Conservation (phyloP, 495 filamentous ascomycete species). For the Penicillium odoratum region DNA sequence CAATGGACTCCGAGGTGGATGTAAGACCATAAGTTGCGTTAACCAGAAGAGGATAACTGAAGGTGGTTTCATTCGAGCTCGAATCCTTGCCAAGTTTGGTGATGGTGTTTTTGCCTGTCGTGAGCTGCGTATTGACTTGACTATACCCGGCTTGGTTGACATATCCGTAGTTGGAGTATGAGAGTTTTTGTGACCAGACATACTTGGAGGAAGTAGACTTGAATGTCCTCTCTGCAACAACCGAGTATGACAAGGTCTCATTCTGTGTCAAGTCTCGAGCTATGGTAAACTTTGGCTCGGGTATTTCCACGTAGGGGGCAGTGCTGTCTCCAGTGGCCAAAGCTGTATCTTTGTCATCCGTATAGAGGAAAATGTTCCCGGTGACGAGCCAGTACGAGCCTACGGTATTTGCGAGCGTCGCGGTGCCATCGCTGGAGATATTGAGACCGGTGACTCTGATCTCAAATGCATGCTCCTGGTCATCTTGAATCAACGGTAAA, state of each 20-base stretch:
- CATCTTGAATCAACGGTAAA: slow-evolving; percentile 67
- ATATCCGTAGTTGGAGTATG: slow-evolving; percentile 57
- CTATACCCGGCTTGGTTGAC: slow-evolving; percentile 58
- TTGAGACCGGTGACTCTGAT: slow-evolving; percentile 68
- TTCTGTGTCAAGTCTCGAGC: slow-evolving; percentile 42
- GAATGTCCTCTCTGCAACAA: slow-evolving; percentile 57
- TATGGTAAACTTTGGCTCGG: slow-evolving; percentile 43
- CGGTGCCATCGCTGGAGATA: slow-evolving; percentile 38
- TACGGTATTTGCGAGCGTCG: slow-evolving; percentile 58
- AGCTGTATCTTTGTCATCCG: slow-evolving; percentile 37
- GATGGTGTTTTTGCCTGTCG: slow-evolving; percentile 57
- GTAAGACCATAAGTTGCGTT: slow-evolving; percentile 52
- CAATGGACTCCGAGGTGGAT: slow-evolving; percentile 57
- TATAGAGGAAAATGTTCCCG: slow-evolving; percentile 80
- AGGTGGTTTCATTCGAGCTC: slow-evolving; percentile 39
- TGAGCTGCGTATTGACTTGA: slow-evolving; percentile 62
- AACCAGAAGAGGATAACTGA: slow-evolving; percentile 64
- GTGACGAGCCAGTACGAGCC: slow-evolving; percentile 79
- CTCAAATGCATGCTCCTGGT: slow-evolving; percentile 64
- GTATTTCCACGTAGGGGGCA: slow-evolving; percentile 31
- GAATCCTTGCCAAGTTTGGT: slow-evolving; percentile 27
- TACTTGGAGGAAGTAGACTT: slow-evolving; percentile 48
- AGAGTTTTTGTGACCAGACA: slow-evolving; percentile 64
- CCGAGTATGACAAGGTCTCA: slow-evolving; percentile 59
- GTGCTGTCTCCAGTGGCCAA: neutral